phyloP scores from a whole-genome alignment of 2,329 filamentous ascomycete species.

The Trichophyton benhamiae region DNA sequence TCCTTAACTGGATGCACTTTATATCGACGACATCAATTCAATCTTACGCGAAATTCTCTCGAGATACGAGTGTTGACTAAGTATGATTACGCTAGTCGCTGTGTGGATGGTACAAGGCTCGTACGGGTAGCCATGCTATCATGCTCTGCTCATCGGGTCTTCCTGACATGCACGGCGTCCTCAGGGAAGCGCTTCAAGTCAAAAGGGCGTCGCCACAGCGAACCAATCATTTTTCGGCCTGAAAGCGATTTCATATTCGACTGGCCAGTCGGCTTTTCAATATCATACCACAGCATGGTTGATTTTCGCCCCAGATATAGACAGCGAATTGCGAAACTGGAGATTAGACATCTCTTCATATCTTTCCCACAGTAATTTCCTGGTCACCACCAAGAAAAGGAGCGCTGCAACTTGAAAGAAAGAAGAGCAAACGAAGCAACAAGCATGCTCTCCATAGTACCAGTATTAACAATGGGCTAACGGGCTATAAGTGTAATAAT shows the following conservation, averaged over 20 bases:
- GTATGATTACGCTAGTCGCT: too few species aligned
- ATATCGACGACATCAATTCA: not conserved
- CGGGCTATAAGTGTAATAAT: not conserved
- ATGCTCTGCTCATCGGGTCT: too few species aligned
- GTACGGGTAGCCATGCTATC: too few species aligned
- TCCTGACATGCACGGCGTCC: too few species aligned
- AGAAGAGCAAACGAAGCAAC: too few species aligned
- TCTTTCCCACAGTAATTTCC: not conserved
- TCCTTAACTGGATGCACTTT: not conserved
- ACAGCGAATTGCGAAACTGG: not conserved
- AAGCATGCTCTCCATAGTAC: too few species aligned
- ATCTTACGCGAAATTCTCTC: too few species aligned
- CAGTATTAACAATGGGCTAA: too few species aligned
- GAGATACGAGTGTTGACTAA: too few species aligned
- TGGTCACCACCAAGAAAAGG: too few species aligned
- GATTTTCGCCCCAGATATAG: not conserved
- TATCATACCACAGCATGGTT: not conserved
- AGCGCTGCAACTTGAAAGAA: too few species aligned
- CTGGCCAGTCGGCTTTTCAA: not conserved
- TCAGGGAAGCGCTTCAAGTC: not conserved
- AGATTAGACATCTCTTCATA: not conserved
- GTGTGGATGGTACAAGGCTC: too few species aligned
- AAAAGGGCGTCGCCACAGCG: not conserved
- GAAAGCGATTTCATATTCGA: not conserved
- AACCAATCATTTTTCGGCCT: not conserved